Conservation (phyloP, 1,284 basidiomycete genomes). For the Pisolithus thermaeus region DNA sequence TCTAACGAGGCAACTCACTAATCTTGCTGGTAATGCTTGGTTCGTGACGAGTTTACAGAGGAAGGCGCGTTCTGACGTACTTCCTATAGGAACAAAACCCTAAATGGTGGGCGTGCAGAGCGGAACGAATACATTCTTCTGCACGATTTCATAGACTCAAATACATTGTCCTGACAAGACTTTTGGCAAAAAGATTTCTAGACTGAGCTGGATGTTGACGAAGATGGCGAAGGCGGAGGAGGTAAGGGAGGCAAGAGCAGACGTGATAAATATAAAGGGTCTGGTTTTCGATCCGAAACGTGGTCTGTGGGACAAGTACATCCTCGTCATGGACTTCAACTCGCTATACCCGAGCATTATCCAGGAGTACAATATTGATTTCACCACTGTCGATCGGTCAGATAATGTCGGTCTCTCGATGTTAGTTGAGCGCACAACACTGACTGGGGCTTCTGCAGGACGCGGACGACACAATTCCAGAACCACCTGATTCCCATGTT, state of each 20-base stretch:
- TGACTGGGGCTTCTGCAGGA: slow-evolving; percentile 37
- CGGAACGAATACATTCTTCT: slow-evolving; percentile 99
- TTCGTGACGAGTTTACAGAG: slow-evolving; percentile 31
- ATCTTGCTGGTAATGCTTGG: slow-evolving; percentile 98
- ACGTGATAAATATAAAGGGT: slow-evolving; percentile 97
- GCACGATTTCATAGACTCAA: slow-evolving; percentile 95
- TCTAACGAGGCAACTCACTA: slow-evolving; percentile 91
- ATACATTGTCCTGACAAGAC: slow-evolving; percentile 97
- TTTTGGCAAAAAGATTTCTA: slow-evolving; percentile 66
- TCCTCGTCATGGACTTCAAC: slow-evolving; percentile 99
- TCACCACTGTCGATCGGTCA: slow-evolving; percentile 86
- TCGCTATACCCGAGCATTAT: slow-evolving; percentile 99
- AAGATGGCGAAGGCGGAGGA: slow-evolving; percentile 43
- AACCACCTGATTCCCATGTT: slow-evolving; percentile 72
- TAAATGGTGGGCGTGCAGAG: slow-evolving; percentile 94
- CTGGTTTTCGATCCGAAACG: slow-evolving; percentile 96
- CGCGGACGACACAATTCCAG: slow-evolving; percentile 83
- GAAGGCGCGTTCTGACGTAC: neutral
- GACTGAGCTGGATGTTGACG: slow-evolving; percentile 37
- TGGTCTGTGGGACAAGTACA: slow-evolving; percentile 94
- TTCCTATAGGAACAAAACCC: slow-evolving; percentile 77
- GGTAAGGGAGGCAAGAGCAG: slow-evolving; percentile 59
- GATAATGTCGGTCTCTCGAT: slow-evolving; percentile 50
- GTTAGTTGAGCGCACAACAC: neutral
- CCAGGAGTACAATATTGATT: slow-evolving; percentile 99